Evolutionary conservation across 148 eudicot species (phyloP), one percentile per base, ranked within the genome.

Genomic region (Tetragonia tetragonoides): DNA sequence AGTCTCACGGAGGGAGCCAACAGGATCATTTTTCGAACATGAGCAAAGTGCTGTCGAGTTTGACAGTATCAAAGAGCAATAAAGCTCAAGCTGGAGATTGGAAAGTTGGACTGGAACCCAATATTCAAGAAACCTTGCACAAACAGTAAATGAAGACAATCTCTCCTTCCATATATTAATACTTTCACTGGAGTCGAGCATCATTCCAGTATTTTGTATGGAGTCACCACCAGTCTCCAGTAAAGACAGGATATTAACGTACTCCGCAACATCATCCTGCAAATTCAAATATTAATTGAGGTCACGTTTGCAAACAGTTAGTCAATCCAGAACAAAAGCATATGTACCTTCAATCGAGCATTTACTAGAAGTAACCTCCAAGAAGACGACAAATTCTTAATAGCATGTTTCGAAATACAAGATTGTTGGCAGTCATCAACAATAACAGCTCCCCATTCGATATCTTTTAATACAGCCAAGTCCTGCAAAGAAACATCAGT

Each of bases 31-130:
- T 74, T 79, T 90, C 18, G 70, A 77, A 62, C 77, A 80, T 74
- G 89, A 84, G 39, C 86, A 80, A 57, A 93, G 95, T 38, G 79
- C 67, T 20, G 9, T 62, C 14, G 80, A 82, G 44, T 87, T 86
- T 70, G 94, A 88, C 23, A 87, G 68, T 49, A 93, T 80, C 53
- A 80, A 60, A 75, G 84, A 83, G 72, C 94, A 91, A 81, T 93
- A 93, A 62, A 83, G 92, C 84, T 90, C 96, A 41, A 85, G 88
- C 83, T 93, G 98, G 73, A 91, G 80, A 46, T 88, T 72, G n/a
- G 96, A 91, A 73, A 93, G 87, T 75, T 69, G 87, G 46, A 86
- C 90, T 15, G 97, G 97, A 39, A 93, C 91, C 97, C 96, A 93
- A 62, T 87, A 91, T 74, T 93, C 97, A 41, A 84, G 68, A 66